Evolutionary conservation across 2,329 filamentous ascomycete species (phyloP).

Genomic region (Aspergillus alliaceus): DNA sequence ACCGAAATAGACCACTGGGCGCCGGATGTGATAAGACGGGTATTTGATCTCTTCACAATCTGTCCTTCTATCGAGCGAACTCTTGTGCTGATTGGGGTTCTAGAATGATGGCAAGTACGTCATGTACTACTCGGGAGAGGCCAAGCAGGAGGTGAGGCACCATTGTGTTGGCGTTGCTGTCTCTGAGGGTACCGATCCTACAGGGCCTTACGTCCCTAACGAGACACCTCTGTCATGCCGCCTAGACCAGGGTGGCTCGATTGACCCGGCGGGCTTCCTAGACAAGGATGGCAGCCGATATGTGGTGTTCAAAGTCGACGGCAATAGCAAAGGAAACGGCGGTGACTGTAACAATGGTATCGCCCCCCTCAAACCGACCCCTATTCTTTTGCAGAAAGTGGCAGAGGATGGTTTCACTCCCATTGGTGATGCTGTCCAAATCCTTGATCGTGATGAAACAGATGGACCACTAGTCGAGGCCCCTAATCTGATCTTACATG

Average conservation of each 20-base stretch:
- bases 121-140: conserved; percentile 60
- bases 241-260: conserved; percentile 57
- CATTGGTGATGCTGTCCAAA: conserved; percentile 54
- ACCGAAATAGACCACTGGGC: conserved; percentile 59
- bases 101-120: conserved; percentile 54
- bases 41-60: conserved; percentile 14
- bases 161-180: conserved; percentile 63
- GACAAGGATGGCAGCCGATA: conserved; percentile 58
- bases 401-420: conserved; percentile 52
- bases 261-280: conserved; percentile 62
- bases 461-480: conserved; percentile 66
- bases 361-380: conserved; percentile 36
- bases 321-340: conserved; percentile 55
- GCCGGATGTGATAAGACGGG: conserved; percentile 57
- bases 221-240: conserved; percentile 55
- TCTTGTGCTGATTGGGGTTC: neutral
- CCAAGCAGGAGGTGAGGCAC: conserved; percentile 35
- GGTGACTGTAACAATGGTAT: conserved; percentile 50
- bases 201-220: conserved; percentile 55
- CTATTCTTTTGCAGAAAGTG: conserved; percentile 44
- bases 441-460: conserved; percentile 62
- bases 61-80: neutral
- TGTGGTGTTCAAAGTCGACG: conserved; percentile 67
- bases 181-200: conserved; percentile 40
- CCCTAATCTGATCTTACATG: conserved; percentile 51